Conservation (phyloP, 2,329 filamentous ascomycete species). For the Botrytis squamosa region DNA sequence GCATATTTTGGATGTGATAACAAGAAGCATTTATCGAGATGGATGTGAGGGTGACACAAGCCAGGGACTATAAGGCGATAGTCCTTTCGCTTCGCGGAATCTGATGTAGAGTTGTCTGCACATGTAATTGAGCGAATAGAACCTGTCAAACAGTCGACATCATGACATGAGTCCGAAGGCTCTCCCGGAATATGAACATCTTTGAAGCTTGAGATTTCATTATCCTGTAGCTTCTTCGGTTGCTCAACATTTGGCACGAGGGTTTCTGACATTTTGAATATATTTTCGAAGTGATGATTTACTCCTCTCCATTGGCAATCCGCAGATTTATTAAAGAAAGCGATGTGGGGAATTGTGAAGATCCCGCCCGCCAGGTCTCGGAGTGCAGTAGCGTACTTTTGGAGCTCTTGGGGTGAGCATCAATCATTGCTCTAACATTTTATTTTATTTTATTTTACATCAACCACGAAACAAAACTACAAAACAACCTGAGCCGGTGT, state of each 20-base stretch:
- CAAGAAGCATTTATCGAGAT: slow-evolving; percentile 66
- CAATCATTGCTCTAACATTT: background rate
- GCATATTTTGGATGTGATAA: slow-evolving; percentile 58
- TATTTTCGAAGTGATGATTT: background rate
- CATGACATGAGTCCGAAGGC: slow-evolving; percentile 37
- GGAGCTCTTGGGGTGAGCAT: slow-evolving; percentile 7
- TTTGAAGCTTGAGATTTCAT: slow-evolving; percentile 12
- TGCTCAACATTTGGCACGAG: background rate
- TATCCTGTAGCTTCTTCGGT: too few relatives aligned
- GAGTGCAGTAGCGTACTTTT: slow-evolving; percentile 14
- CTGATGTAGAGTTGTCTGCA: slow-evolving; percentile 29
- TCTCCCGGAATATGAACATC: slow-evolving; percentile 39
- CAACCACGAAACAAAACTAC: background rate
- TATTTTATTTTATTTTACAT: background rate
- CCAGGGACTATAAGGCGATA: slow-evolving; percentile 49
- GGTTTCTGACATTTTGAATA: background rate
- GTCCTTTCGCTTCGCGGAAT: background rate
- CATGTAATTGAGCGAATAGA: slow-evolving; percentile 35
- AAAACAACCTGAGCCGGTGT: background rate
- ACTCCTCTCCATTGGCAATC: background rate
- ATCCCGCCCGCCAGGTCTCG: background rate
- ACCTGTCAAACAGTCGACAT: slow-evolving; percentile 37
- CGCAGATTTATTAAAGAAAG: background rate
- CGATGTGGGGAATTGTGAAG: background rate
- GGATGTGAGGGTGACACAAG: slow-evolving; percentile 71